Base-by-base conservation (phyloP, 192 early-diverging fungal species). In the Coemansia umbellata region DNA sequence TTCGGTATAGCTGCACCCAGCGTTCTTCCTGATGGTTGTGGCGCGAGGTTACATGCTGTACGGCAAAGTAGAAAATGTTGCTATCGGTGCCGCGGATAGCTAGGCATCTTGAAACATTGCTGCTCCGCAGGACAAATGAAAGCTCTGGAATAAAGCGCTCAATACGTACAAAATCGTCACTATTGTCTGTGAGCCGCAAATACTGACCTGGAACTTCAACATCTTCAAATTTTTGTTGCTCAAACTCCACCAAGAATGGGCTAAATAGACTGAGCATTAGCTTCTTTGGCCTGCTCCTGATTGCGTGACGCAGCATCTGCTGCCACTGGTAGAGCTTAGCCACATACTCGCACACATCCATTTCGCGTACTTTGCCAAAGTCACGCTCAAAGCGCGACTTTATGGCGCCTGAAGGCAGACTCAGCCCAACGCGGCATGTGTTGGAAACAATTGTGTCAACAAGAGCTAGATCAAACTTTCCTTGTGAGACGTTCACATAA, bases 171-270 rank as follows among this genome's bases (percentile, higher is more conserved):
- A 98, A 95, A 62, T 96, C 91, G 51, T 90, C 87, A 67, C 83
- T 88, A 62, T 79, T 88, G 55, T 94, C 74, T 0, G 63, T 81
- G 36, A 97, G 83, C 75, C 89, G 55, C 59, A 95, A 70, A 63
- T 98, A 98, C 68, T 99, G 95, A 6, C 97, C 97, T 13, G 97
- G 97, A 5, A 99, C 84, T 57, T 98, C 95, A n/a, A 99, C 90
- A 47, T 98, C 94, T 55, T 97, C 95, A 61, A 98, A 97, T 66
- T 95, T 96, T 63, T 93, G 88, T 68, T 96, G 91, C 62, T 98
- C 94, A 80, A 99, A 98, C 69, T 99, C 97, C 8, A 90, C 92
- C 40, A 99, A 69, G 77, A 94, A 96, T 36, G 91, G 89, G 28
- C 86, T 90, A 62, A 87, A 91, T 53, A 89, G 81, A 57, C 96